Base-by-base conservation (phyloP, 2,329 filamentous ascomycete genomes). In the Dactylellina haptotyla region DNA sequence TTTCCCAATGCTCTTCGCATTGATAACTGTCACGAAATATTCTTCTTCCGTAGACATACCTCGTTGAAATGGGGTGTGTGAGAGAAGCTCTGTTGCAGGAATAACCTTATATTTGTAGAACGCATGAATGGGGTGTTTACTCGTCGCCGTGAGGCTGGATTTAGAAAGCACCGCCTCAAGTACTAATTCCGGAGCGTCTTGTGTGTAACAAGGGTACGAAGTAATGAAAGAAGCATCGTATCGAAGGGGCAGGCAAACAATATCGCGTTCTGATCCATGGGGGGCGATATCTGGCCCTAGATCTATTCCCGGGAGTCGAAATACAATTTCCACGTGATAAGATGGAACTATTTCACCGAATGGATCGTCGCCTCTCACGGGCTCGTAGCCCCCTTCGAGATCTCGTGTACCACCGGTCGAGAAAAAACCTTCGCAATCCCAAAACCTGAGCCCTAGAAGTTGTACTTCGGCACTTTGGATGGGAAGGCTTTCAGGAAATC, bases 401-500 rank as follows among this genome's bases (percentile, higher is more conserved):
- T 72, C 58, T 8, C 58, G 50, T 25, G 51, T 32, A 2, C n/a
- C 41, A 4, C 28, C 10, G 28, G 51, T 28, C 4, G 43, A 10
- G 5, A 20, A 18, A 8, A 9, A 14, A 23, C 43, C 20, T 39
- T 41, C 30, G 86, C 84, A 3, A 86, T 84, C 76, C 88, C 58
- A 59, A 72, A 76, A 43, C 61, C 37, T 32, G 75, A 64, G 20
- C 45, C 71, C 71, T 56, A 70, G 32, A 75, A 59, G 9, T 54
- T 30, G 30, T 62, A 72, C 45, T 67, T 53, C 43, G 82, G 81
- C 3, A n/a, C 48, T 28, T 80, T 76, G 77, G 88, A 86, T 12
- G 81, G 81, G 70, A 85, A 85, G 70, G 89, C 86, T 62, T 84
- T 83, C 0, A 87, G 87, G 39, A 88, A 85, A 50, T 86, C 84